Evolutionary conservation across 345 rosid genomes (phyloP), one percentile per base, ranked within the genome.

Genomic region (Microcos paniculata): DNA sequence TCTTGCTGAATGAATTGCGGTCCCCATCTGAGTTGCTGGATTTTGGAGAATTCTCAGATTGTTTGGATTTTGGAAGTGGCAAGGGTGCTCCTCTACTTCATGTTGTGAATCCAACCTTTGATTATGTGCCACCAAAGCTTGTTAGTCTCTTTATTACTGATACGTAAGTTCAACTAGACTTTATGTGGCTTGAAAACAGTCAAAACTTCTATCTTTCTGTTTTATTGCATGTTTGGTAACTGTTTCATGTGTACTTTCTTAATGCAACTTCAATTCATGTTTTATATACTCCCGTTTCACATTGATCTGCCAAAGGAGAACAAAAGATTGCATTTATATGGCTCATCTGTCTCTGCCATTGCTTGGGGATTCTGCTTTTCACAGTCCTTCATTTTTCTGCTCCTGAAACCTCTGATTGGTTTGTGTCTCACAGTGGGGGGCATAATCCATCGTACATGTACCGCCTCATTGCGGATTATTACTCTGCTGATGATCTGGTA

Each of bases 401-500:
- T 62, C 45, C 58, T 28, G 28, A 1, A 42, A 10, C 62, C 53
- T 18, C 74, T 73, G 35, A 74, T 56, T 49, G 38, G 21, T 40
- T 26, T 62, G 15, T 63, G 19, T 63, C 78, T 87, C 40, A 65
- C 90, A 96, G 99, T 18, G 99, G 98, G 81, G 99, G 98, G 74
- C 99, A 96, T 84, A 92, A 93, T 81, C 94, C 99, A 62, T 96
- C 97, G 18, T 94, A 94, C 85, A 89, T 96, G 97, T 96, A 94
- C 78, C 90, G 98, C 52, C 97, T 96, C 43, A 92, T 93, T 49
- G 97, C 97, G 2, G 99, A 96, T 80, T 92, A 94, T 87, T 96
- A 96, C 85, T 94, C 98, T 38, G 97, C 97, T 58, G 98, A 90
- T 86, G 98, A 96, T 83, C 82, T 96, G 87, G 97, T 94, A 74